Base-by-base conservation (phyloP, 2,329 filamentous ascomycete species). In the Fusarium albidum region DNA sequence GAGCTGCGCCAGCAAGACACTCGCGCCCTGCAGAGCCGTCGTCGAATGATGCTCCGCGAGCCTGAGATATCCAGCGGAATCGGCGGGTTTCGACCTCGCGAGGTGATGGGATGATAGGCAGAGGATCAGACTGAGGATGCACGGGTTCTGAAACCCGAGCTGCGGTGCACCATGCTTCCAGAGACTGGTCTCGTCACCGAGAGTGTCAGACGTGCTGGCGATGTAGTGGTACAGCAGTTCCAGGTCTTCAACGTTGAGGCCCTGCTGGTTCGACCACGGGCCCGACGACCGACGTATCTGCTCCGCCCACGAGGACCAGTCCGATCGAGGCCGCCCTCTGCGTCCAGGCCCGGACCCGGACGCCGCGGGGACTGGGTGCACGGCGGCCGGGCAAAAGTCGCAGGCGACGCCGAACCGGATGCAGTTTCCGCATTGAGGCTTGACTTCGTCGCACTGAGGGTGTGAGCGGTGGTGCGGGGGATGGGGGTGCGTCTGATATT, bases 61-160 rank as follows among this genome's bases (percentile, higher is more conserved):
- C 8, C 15, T 17, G 26, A 52, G 37, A 39, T 58, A 63, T 15
- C 46, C 53, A 1, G 26, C 7, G 4, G 52, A 39, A 2, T 52
- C 35, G 15, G 18, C 27, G 2, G 52, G 55, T 8, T 46, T 46
- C 10, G 48, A 12, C 13, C 55, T 37, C 12, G 57, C 60, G 5
- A 67, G 49, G 25, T 68, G 66, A 15, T 63, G 60, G 9, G 62
- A 57, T 7, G 66, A 60, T 9, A 63, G 27, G 12, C 66, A 61
- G 3, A 69, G 45, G 14, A 70, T 51, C 33, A 68, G 52, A 25
- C 64, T 57, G 9, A 69, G 58, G 14, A 66, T 52, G 25, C 61
- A 64, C 11, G 59, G 52, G 25, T 67, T 52, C 17, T 51, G 40
- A 35, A 69, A 65, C 6, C 66, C 67, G 9, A 70, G 52, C 13